A percentile compares a stretch with the other conserved stretches of the same genome.
These are phyloP conservation scores for Datura wrightii DNA, from an alignment of 257 asterid genomes.

Conservation along the genomic window DNA sequence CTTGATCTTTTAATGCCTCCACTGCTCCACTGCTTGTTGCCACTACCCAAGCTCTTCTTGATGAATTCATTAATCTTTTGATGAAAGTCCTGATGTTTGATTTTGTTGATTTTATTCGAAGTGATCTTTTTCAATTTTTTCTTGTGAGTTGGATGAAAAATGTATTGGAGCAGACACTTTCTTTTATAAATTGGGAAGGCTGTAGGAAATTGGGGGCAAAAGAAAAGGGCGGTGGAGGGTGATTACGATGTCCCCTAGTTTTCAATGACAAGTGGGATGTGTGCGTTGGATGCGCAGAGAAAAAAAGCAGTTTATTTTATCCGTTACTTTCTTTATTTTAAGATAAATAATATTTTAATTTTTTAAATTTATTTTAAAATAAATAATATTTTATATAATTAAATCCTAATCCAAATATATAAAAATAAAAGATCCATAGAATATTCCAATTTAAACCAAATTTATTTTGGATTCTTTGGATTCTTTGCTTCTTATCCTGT, in stretches of 20 bases:
- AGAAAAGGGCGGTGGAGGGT: background rate
- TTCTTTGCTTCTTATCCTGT: no score
- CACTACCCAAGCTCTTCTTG: constrained; percentile 48
- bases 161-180: background rate
- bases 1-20: constrained; percentile 64
- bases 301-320: background rate
- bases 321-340: no score
- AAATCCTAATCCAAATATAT: no score
- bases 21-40: constrained; percentile 65
- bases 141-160: background rate
- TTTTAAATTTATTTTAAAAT: no score
- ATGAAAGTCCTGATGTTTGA: no score
- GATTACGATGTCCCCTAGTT: background rate
- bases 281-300: background rate
- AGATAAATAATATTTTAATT: no score
- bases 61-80: constrained; percentile 48
- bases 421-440: no score
- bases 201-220: background rate
- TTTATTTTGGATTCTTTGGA: no score
- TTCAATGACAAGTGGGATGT: background rate
- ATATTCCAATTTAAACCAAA: no score
- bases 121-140: background rate
- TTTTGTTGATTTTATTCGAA: background rate
- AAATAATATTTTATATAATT: no score
- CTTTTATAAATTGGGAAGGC: background rate